A percentile compares a stretch with the other conserved stretches of the same genome.
Evolutionary conservation across 179 eudicot genomes (phyloP).

Genomic region (Heliamphora ciliata): DNA sequence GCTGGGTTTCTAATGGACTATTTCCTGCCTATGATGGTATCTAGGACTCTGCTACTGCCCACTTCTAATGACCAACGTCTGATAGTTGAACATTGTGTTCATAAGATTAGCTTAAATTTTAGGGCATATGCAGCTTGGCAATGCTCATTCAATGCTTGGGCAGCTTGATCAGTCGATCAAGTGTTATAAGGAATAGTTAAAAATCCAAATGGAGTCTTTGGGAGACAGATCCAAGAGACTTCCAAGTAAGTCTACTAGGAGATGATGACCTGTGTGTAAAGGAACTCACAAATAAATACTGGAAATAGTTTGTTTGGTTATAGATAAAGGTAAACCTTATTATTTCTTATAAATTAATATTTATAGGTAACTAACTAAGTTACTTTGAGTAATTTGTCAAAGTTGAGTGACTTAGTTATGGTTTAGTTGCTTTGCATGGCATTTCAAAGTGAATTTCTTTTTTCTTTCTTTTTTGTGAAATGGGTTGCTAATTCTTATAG

Average conservation of each 20-base stretch:
- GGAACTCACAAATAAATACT: too few relatives aligned
- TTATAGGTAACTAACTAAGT: background rate
- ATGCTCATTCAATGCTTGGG: conserved; percentile 83
- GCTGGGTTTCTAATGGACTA: too few relatives aligned
- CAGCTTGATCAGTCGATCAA: conserved; percentile 65
- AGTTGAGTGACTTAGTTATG: background rate
- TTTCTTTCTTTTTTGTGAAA: background rate
- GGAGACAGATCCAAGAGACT: conserved; percentile 92
- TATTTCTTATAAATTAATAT: background rate
- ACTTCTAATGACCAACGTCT: too few relatives aligned
- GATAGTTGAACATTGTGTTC: too few relatives aligned
- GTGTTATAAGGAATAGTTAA: conserved; percentile 62
- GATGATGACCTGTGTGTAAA: too few relatives aligned
- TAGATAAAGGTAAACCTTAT: background rate
- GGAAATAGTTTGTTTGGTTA: background rate
- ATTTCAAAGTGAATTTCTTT: background rate
- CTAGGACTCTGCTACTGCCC: too few relatives aligned
- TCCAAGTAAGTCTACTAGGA: conserved; percentile 43
- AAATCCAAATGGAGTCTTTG: conserved; percentile 64
- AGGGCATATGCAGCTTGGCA: conserved; percentile 91
- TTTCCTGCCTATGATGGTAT: too few relatives aligned
- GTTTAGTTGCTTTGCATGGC: too few relatives aligned
- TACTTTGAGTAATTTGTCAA: too few relatives aligned
- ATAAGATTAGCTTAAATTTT: conserved; percentile 25
- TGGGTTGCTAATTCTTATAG: background rate